A percentile compares a stretch with the other conserved stretches of the same genome.
These are phyloP conservation scores for Nicotiana attenuata DNA, from an alignment of 257 asterid genomes.

Conservation along the genomic window DNA sequence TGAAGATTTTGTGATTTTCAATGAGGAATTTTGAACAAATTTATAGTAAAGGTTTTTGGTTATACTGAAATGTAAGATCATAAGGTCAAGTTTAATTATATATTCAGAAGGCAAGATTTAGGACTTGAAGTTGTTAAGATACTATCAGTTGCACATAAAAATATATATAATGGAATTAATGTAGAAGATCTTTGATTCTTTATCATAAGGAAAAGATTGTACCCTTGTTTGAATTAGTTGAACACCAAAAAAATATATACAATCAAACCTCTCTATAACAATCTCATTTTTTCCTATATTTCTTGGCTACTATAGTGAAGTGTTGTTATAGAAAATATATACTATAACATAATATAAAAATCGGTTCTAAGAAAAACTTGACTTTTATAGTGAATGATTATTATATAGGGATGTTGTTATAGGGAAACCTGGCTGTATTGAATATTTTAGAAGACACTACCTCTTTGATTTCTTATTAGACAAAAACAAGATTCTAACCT, in stretches of 20 bases:
- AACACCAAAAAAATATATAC: too few species aligned
- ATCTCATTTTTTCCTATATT: fast-evolving
- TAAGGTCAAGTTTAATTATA: neutral
- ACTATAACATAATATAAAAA: too few species aligned
- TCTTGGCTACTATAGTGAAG: too few species aligned
- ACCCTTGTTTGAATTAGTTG: too few species aligned
- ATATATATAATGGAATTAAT: too few species aligned
- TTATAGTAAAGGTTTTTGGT: neutral
- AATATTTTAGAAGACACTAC: neutral
- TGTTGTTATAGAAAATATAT: too few species aligned
- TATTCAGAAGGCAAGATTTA: conserved; percentile 4
- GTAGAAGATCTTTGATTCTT: too few species aligned
- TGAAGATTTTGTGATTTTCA: neutral
- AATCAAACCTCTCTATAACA: too few species aligned
- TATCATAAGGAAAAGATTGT: too few species aligned
- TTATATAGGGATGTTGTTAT: too few species aligned
- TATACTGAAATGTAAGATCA: neutral
- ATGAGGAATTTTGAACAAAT: neutral
- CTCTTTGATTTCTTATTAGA: neutral
- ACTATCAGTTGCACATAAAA: neutral
- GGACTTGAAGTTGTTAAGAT: conserved; percentile 1
- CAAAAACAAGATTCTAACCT: neutral
- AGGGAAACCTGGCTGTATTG: neutral
- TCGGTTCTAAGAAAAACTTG: too few species aligned
- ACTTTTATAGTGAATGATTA: too few species aligned